Evolutionary conservation across 495 filamentous ascomycete species (phyloP), one percentile per base, ranked within the genome.

Genomic region (Penicillium pancosmium): DNA sequence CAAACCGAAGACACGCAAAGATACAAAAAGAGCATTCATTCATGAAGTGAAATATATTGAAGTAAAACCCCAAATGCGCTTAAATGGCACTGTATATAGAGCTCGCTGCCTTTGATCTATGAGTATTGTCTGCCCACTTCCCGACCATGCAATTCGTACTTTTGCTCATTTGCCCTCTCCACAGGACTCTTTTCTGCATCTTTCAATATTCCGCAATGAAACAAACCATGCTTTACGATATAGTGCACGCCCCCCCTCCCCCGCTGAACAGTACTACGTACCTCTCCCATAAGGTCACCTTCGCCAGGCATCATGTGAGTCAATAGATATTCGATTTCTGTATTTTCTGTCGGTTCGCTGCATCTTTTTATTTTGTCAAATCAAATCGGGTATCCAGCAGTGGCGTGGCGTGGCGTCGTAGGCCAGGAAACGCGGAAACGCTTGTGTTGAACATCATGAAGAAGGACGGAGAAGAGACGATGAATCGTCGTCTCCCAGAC

Each of bases 371-470:
- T 44, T 53, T 51, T 48, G 54, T 21, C 49, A 63, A 53, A 59
- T 60, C 52, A 68, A 69, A 77, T 70, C 65, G 73, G 74, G 73
- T 77, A 74, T 77, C 71, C 74, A 73, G 69, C 71, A 73, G 64
- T 63, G 57, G 59, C 49, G 49, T 52, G 64, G 61, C 50, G 50
- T 52, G 64, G 62, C 56, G 50, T 57, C 23, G 34, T 62, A 52
- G 21, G 55, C 56, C 60, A 54, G 52, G 55, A 57, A 68, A 64
- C 59, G 63, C 63, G 52, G 57, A 57, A 68, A 64, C 59, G 63
- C 63, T 61, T 66, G 67, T 68, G 68, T 72, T 73, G 66, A 67
- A 69, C 62, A 64, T 65, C 18, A 62, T 59, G 49, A 51, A 53
- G 47, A 49, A 51, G 54, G 35, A 61, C 35, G 49, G 55, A 44